Conservation (phyloP, 139 green algal species). For the Coelastrella sp. region DNA sequence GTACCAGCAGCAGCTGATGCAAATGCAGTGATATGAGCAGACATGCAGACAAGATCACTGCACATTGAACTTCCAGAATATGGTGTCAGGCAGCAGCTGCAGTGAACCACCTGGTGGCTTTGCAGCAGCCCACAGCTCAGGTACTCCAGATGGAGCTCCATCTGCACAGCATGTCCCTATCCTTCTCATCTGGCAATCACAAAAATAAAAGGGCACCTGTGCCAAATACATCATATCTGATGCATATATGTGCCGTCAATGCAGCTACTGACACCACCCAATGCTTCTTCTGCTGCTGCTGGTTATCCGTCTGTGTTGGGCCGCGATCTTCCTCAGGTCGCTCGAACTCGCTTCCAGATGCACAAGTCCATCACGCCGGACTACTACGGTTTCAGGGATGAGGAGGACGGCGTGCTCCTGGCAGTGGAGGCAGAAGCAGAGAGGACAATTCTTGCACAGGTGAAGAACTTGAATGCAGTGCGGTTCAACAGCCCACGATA, state of each 20-base stretch:
- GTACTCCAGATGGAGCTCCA: no score
- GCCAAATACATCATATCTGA: no score
- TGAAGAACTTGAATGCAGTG: neutral
- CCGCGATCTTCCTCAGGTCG: conserved; percentile 19
- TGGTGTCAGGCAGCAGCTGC: no score
- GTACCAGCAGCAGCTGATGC: neutral
- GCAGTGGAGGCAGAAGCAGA: conserved; percentile 84
- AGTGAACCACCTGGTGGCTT: no score
- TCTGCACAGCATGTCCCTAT: no score
- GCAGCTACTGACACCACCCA: neutral
- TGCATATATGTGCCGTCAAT: no score
- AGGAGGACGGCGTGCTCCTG: conserved; percentile 93
- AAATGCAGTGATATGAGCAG: neutral
- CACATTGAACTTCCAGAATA: no score
- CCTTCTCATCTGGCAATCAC: no score
- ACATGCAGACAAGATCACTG: no score
- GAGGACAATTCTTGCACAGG: conserved; percentile 5
- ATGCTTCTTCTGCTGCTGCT: neutral
- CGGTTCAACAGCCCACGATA: no score
- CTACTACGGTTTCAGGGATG: conserved; percentile 98
- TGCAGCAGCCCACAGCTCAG: no score
- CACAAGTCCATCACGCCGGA: conserved; percentile 92
- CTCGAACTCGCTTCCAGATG: conserved; percentile 87
- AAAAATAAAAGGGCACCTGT: no score
- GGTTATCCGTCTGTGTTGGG: neutral